phyloP scores from a whole-genome alignment of 345 rosid genomes.

The Linum tenue region DNA sequence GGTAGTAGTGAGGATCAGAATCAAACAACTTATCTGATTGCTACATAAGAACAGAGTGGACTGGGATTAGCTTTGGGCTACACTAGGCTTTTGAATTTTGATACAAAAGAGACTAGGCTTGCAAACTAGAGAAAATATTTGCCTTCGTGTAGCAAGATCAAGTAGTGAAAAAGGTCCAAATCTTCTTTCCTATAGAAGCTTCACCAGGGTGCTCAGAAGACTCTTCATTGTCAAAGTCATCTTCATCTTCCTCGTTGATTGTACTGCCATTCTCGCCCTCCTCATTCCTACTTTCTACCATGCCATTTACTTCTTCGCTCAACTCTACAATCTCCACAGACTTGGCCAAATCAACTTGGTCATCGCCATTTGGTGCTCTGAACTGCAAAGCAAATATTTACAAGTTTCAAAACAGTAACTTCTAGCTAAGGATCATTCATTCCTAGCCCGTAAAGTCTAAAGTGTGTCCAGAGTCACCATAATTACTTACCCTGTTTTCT shows the following conservation, averaged over 20 bases:
- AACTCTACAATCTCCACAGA: slow-evolving; percentile 25
- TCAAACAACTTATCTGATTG: background rate
- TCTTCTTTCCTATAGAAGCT: slow-evolving; percentile 60
- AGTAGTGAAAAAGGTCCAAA: slow-evolving; percentile 80
- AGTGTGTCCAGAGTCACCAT: slow-evolving; percentile 28
- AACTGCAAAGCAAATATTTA: slow-evolving; percentile 28
- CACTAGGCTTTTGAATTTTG: background rate
- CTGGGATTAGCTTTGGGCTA: background rate
- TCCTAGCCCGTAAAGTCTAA: background rate
- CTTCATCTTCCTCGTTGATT: slow-evolving; percentile 41
- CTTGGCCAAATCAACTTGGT: slow-evolving; percentile 24
- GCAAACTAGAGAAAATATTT: background rate
- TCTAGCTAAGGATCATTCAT: background rate
- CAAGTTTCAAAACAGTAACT: background rate
- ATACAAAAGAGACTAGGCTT: background rate
- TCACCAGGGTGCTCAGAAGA: slow-evolving; percentile 44
- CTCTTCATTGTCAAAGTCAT: slow-evolving; percentile 34
- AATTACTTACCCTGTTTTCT: slow-evolving; percentile 25
- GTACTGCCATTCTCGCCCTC: slow-evolving; percentile 34
- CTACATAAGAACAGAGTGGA: background rate
- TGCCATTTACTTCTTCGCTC: slow-evolving; percentile 36
- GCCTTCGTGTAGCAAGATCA: slow-evolving; percentile 17
- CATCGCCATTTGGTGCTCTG: slow-evolving; percentile 18
- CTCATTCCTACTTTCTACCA: slow-evolving; percentile 28
- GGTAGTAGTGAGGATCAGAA: background rate